Base-by-base conservation (phyloP, 805 yeast genomes). In the Candida krabiensis region DNA sequence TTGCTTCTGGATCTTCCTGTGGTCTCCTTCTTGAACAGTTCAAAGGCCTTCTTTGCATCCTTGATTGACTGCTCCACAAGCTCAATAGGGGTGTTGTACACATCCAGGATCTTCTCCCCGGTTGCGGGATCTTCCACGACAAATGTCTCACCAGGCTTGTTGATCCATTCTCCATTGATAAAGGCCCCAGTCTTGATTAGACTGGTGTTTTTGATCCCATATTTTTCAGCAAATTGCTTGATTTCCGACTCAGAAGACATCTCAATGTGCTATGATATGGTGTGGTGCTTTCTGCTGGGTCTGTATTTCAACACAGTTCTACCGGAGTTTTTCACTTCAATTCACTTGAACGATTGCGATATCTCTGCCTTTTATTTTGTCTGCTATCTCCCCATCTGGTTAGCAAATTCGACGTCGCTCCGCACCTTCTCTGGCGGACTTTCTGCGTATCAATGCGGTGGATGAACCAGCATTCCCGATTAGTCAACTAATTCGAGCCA, bases 41-140 rank as follows among this genome's bases (percentile, higher is more conserved):
- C 52, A 61, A 83, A 85, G 0, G 89, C 78, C 1, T 37, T 49
- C 28, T 63, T 46, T 2, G 91, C 86, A 15, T 67, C 66, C 12
- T 63, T 65, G 41, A 86, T 76, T 2, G 93, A 86, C 17, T 55
- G 55, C 29, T 64, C 59, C 29, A 69, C 76, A 37, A 69, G 74
- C 32, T 77, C 83, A 4, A 67, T 56, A 9, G 60, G 56, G 9
- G 72, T 61, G 23, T 83, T 79, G 8, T 85, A 75, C 2, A 84
- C 83, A 3, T 67, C 63, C 5, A 79, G 73, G 18, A 80, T 50
- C 12, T 67, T 63, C 14, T 71, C 71, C 16, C 67, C 71, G 18
- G 74, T 70, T 0, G 95, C 95, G 4, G 97, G 97, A 58, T 91
- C 87, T 11, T 63, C 60, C 13, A 90, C 95, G 3, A 70, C 64